Evolutionary conservation across 2,329 filamentous ascomycete genomes (phyloP), one percentile per base, ranked within the genome.

Genomic region (Trichoderma breve): DNA sequence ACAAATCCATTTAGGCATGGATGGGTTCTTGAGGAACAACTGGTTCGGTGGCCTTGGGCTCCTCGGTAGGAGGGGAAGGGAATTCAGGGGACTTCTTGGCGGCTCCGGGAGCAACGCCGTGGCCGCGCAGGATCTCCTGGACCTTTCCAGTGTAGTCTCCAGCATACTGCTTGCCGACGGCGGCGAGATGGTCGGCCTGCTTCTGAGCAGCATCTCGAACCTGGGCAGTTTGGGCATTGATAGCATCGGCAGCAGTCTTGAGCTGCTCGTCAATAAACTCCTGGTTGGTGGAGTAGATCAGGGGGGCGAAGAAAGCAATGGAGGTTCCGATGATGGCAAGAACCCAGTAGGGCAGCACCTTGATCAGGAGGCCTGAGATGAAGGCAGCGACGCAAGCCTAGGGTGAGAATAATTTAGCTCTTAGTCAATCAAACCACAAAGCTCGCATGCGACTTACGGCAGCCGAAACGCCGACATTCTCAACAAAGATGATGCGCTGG

Each of bases 321-420:
- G 88, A 88, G 72, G 88, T 88, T 74, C 82, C 83, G 76, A 92
- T 84, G 74, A 92, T 81, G 61, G 89, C 84, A 74, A 92, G 87
- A 43, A 89, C 90, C 90, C 90, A 92, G 84, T 91, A 87, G 43
- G 90, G 90, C 62, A 92, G 86, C 73, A 92, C 83, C 85, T 92
- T 92, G 81, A 91, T 87, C 51, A 92, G 84, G 80, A 86, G 89
- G 83, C 92, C 92, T 28, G 90, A 90, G 74, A 91, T 74, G 80
- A 92, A 90, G 62, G 90, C 86, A 73, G 84, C 84, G 67, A 90
- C 65, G 74, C 87, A 88, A 71, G 89, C 87, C 89, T 92, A 36
- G 6, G 12, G 11, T 47, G 18, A 2, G 7, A n/a, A 26, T n/a
- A 3, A 15, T 9, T 61, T 11, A 60, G 47, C 15, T 47, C 26